phyloP scores from a whole-genome alignment of 441 rosid species.

The Geranium incanum region DNA sequence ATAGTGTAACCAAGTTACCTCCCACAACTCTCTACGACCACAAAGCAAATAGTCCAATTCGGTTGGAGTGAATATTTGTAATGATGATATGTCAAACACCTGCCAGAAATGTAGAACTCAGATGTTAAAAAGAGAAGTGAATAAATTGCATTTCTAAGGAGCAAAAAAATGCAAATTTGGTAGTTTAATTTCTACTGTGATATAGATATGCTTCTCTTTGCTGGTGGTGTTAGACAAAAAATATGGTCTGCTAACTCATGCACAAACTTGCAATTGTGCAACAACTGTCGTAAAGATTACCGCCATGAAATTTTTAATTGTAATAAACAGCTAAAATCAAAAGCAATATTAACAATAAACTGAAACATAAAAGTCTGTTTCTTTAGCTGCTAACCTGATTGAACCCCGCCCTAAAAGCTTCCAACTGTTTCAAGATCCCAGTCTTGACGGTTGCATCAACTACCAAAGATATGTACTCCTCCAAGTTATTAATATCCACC shows the following conservation, averaged over 20 bases:
- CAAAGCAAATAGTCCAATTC: conserved; percentile 94
- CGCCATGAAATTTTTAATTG: not conserved
- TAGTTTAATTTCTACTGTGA: no score
- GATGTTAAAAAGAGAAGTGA: not conserved
- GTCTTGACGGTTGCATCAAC: conserved; percentile 87
- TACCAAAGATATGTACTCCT: conserved; percentile 73
- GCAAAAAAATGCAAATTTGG: not conserved
- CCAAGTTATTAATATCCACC: conserved; percentile 77
- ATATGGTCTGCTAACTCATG: not conserved
- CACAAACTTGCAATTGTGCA: not conserved
- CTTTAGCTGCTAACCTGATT: conserved; percentile 61
- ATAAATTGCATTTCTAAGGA: not conserved
- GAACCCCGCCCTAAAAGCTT: conserved; percentile 93
- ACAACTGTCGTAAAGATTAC: not conserved
- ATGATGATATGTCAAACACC: conserved; percentile 92
- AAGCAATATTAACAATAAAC: not conserved
- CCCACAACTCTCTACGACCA: conserved; percentile 98
- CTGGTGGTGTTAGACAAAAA: no score
- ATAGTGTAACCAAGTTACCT: conserved; percentile 41
- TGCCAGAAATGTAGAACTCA: conserved; percentile 25
- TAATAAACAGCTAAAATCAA: not conserved
- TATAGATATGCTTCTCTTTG: no score
- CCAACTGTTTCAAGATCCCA: conserved; percentile 74
- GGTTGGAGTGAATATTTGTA: conserved; percentile 85
- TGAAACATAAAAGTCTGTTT: not conserved